Evolutionary conservation across 2,329 filamentous ascomycete genomes (phyloP).

Genomic region (Cladobotryum protrusum): DNA sequence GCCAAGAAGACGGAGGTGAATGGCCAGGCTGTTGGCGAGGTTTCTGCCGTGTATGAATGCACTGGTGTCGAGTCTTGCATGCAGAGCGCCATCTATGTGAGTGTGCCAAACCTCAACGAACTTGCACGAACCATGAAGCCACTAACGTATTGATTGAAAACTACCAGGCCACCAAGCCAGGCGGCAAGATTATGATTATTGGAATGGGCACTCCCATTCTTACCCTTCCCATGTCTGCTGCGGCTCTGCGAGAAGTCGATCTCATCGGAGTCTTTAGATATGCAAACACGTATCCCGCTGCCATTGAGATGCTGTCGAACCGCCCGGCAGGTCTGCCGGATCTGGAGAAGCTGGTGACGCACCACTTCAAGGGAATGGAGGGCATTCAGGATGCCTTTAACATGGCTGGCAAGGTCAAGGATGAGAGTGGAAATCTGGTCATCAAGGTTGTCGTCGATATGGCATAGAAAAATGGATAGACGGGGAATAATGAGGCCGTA

Average conservation of each 20-base stretch:
- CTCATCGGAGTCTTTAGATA: conserved; percentile 68
- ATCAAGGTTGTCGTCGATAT: conserved; percentile 65
- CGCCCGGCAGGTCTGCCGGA: conserved; percentile 51
- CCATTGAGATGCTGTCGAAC: conserved; percentile 46
- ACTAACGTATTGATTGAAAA: not conserved
- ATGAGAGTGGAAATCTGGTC: conserved; percentile 63
- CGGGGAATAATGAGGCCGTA: too few relatives aligned
- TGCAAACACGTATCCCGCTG: conserved; percentile 63
- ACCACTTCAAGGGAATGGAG: conserved; percentile 59
- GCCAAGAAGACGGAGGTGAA: conserved; percentile 31
- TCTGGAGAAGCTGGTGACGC: conserved; percentile 63
- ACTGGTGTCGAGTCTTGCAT: conserved; percentile 73
- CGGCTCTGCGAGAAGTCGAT: conserved; percentile 63
- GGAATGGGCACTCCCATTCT: conserved; percentile 69
- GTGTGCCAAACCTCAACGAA: conserved; percentile 7
- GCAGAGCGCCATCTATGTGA: conserved; percentile 64
- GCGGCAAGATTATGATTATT: conserved; percentile 63
- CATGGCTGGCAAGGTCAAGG: conserved; percentile 65
- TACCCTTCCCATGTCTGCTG: conserved; percentile 61
- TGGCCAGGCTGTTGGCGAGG: conserved; percentile 51
- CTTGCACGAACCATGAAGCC: not conserved
- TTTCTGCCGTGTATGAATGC: conserved; percentile 68
- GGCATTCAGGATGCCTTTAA: conserved; percentile 62
- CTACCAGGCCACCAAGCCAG: conserved; percentile 53
- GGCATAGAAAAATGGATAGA: conserved; percentile 16